A percentile compares a stretch with the other conserved stretches of the same genome.
Conservation (phyloP, 202 grass and related monocot genomes). For the Brachypodium distachyon region DNA sequence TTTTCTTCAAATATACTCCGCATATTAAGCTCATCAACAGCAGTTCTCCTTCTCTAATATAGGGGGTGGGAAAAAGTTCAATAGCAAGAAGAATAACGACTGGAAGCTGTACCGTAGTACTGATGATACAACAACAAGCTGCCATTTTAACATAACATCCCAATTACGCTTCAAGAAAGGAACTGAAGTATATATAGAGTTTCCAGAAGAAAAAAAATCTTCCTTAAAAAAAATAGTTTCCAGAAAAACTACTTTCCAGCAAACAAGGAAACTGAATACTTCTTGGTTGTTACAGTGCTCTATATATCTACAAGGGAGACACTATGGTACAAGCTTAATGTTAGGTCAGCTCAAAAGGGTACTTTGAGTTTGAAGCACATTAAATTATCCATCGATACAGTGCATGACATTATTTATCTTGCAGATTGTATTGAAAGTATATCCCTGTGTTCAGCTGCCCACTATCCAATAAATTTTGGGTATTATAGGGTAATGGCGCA, state of each 20-base stretch:
- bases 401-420: not conserved
- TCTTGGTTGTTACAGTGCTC: not conserved
- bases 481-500: not conserved
- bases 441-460: not conserved
- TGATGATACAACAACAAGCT: not conserved
- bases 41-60: slow-evolving; percentile 87
- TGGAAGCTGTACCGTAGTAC: not conserved
- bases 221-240: too few relatives aligned
- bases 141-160: not conserved
- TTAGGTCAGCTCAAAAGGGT: not conserved
- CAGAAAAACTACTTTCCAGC: not conserved
- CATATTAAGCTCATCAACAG: slow-evolving; percentile 97
- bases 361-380: not conserved
- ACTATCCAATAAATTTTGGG: not conserved
- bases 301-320: not conserved
- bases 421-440: not conserved
- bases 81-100: not conserved
- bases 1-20: slow-evolving; percentile 78
- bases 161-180: not conserved
- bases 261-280: not conserved
- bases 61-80: not conserved
- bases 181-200: not conserved
- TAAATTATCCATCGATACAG: not conserved
- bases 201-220: too few relatives aligned
- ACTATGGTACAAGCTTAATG: not conserved